phyloP scores from a whole-genome alignment of 2,329 filamentous ascomycete species.

The Tricladium varicosporioides region DNA sequence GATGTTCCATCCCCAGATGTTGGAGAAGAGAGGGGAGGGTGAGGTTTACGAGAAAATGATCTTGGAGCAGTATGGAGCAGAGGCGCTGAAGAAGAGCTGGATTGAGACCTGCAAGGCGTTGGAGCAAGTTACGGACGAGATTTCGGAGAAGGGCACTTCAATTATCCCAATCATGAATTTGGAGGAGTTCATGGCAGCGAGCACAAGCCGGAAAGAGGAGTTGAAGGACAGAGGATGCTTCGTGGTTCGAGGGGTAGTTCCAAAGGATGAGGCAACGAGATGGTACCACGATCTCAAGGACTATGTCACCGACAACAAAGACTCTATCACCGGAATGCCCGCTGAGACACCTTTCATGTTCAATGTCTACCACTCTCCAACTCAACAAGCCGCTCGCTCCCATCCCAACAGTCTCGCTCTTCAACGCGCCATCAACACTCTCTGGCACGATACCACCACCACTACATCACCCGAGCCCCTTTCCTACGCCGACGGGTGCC shows the following conservation, averaged over 20 bases:
- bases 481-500: slow-evolving; percentile 39
- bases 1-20: background rate
- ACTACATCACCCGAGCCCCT: slow-evolving; percentile 36
- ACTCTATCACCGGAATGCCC: slow-evolving; percentile 17
- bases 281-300: slow-evolving; percentile 35
- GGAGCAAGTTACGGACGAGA: slow-evolving; percentile 36
- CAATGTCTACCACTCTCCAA: slow-evolving; percentile 39
- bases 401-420: slow-evolving; percentile 39
- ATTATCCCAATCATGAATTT: slow-evolving; percentile 37
- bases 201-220: slow-evolving; percentile 21
- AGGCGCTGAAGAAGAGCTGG: slow-evolving; percentile 38
- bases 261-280: slow-evolving; percentile 22
- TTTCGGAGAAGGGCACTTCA: slow-evolving; percentile 34
- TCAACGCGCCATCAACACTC: slow-evolving; percentile 37
- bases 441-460: slow-evolving; percentile 37
- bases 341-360: slow-evolving; percentile 38
- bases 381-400: slow-evolving; percentile 38
- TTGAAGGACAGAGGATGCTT: slow-evolving; percentile 32
- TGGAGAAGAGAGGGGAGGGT: background rate
- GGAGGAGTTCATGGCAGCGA: slow-evolving; percentile 27
- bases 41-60: slow-evolving; percentile 35
- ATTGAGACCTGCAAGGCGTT: slow-evolving; percentile 38
- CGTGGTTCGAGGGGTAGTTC: slow-evolving; percentile 27
- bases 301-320: slow-evolving; percentile 36
- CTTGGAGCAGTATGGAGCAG: slow-evolving; percentile 37